phyloP scores from a whole-genome alignment of 441 rosid genomes.

The Metrosideros polymorpha region DNA sequence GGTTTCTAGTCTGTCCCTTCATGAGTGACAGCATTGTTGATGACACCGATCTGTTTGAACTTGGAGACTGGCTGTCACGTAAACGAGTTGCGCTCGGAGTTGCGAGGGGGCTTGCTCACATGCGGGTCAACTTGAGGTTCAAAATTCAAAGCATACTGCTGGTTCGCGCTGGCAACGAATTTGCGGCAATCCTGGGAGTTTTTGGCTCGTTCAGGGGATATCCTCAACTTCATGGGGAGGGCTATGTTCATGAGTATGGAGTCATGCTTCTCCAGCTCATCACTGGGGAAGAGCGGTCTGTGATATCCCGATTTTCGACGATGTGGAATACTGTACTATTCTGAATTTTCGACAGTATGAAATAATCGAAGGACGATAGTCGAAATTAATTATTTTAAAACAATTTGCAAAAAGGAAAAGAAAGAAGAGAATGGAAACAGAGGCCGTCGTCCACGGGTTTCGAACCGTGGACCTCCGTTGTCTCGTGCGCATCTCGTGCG shows the following conservation, averaged over 20 bases:
- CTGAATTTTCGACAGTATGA: too few species aligned
- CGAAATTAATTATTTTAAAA: too few species aligned
- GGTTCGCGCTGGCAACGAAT: neutral
- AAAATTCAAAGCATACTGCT: neutral
- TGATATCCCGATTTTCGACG: too few species aligned
- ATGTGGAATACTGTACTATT: too few species aligned
- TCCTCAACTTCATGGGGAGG: neutral
- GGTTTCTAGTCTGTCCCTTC: neutral
- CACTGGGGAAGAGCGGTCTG: neutral
- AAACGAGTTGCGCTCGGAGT: neutral
- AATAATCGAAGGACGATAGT: too few species aligned
- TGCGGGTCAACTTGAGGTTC: neutral
- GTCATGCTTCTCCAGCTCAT: neutral
- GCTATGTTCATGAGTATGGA: neutral
- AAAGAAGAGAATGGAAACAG: too few species aligned
- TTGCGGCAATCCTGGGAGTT: neutral
- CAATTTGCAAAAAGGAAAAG: too few species aligned
- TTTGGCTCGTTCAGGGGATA: neutral
- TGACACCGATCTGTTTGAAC: neutral
- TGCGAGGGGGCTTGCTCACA: neutral
- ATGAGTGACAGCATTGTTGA: neutral
- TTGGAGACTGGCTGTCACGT: neutral
- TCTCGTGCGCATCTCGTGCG: too few species aligned
- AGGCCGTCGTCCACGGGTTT: too few species aligned
- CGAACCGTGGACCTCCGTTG: too few species aligned